Percentiles rank a stretch among this genome's conserved stretches.
These are phyloP conservation scores for Tuber calosporum DNA, from an alignment of 495 filamentous ascomycete genomes.

Conservation along the genomic window DNA sequence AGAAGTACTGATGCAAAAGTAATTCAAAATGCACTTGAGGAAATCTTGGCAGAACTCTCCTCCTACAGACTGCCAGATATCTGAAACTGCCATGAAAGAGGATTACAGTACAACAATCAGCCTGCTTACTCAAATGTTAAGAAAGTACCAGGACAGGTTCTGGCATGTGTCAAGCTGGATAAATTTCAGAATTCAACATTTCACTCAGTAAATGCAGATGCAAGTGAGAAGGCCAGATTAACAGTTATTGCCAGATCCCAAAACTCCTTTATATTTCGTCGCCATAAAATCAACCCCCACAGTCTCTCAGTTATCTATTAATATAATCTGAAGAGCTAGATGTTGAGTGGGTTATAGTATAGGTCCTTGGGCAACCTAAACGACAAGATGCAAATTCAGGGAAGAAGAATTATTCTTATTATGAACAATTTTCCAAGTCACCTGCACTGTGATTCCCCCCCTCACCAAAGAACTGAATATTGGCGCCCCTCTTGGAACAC, in stretches of 20 bases:
- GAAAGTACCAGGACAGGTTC: neutral
- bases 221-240: slow-evolving; percentile 26
- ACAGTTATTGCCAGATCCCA: slow-evolving; percentile 25
- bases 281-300: slow-evolving; percentile 24
- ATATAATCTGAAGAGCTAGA: slow-evolving; percentile 26
- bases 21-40: neutral
- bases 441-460: slow-evolving; percentile 21
- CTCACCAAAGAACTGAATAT: too few relatives aligned
- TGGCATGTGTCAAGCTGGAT: neutral
- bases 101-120: neutral
- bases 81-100: neutral
- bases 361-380: slow-evolving; percentile 29
- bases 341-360: slow-evolving; percentile 30
- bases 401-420: slow-evolving; percentile 27
- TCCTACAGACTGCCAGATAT: neutral
- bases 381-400: slow-evolving; percentile 21
- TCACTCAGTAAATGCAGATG: slow-evolving; percentile 30
- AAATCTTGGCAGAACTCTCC: neutral
- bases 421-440: slow-evolving; percentile 33
- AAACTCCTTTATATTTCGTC: slow-evolving; percentile 19
- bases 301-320: slow-evolving; percentile 31
- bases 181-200: slow-evolving; percentile 11
- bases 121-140: neutral
- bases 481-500: too few relatives aligned
- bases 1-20: neutral